These are phyloP conservation scores for Lichina pygmaea DNA, from an alignment of 495 filamentous ascomycete species.

Conservation along the genomic window DNA sequence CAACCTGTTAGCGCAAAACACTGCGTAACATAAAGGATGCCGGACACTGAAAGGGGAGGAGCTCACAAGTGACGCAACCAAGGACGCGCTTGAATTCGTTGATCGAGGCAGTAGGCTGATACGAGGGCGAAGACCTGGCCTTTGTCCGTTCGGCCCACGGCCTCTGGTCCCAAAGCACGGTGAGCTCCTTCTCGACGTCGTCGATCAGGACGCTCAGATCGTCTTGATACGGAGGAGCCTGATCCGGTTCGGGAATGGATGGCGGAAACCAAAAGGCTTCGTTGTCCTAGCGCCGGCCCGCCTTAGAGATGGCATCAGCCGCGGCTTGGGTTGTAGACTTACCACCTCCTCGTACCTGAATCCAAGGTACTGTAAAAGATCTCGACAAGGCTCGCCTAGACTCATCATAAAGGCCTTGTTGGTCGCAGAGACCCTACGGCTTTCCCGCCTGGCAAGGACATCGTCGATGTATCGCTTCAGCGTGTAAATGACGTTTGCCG, in stretches of 20 bases:
- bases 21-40: too few relatives aligned
- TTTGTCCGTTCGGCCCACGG: constrained; percentile 18
- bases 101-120: constrained; percentile 10
- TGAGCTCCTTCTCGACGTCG: constrained; percentile 25
- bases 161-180: constrained; percentile 17
- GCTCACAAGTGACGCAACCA: constrained; percentile 23
- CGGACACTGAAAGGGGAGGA: background rate
- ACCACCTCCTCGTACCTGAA: constrained; percentile 15
- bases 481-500: constrained; percentile 23
- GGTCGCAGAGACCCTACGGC: constrained; percentile 29
- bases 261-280: background rate
- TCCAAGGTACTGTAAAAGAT: constrained; percentile 33
- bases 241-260: constrained; percentile 8
- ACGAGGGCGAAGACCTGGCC: constrained; percentile 7
- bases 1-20: too few relatives aligned
- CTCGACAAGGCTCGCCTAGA: constrained; percentile 36
- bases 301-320: too few relatives aligned
- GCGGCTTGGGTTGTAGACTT: background rate
- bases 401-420: constrained; percentile 49
- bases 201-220: constrained; percentile 22
- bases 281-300: too few relatives aligned
- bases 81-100: constrained; percentile 18
- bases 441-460: constrained; percentile 16
- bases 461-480: constrained; percentile 36
- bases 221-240: constrained; percentile 18